Evolutionary conservation across 495 filamentous ascomycete genomes (phyloP), one percentile per base, ranked within the genome.

Genomic region (Aspergillus hancockii): DNA sequence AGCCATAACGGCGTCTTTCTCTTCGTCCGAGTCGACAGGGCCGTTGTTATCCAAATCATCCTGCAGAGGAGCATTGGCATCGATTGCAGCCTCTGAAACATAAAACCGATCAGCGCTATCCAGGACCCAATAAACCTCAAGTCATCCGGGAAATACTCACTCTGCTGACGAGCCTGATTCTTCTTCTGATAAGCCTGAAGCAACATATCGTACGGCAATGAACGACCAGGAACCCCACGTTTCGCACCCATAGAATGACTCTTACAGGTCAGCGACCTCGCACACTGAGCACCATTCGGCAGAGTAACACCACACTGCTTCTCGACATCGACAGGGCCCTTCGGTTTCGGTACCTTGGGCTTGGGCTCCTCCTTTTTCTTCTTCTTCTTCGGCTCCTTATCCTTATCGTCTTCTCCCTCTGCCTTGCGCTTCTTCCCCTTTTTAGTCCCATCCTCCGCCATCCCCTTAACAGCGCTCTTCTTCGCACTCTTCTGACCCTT

Each of bases 191-290:
- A 98, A 18, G 91, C 89, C 30, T 90, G 85, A 22, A 98, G 83
- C 25, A 98, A 77, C 85, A 94, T 92, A 71, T 98, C 93, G 69
- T 98, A 98, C 1, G 95, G 95, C 52, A 97, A 78, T 36, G 90
- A 93, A 31, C 94, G 81, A 6, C 94, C 94, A 14, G 92, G 89
- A 4, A 98, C 94, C 0, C 87, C 85, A 62, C 94, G 84, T 75
- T 98, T 98, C 8, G 94, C 89, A 12, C 94, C 93, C 95, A 98
- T 98, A 32, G 86, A 89, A 64, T 98, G 94, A 57, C 88, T 92
- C 79, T 98, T 98, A 80, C 94, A 98, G 1, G 94, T 98, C 56
- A 98, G 79, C 3, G 89, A 93, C 30, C 94, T 79, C 8, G 94
- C 94, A 68, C 94, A 98, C 54, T 89, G 90, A 22, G 90, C 89